These are phyloP conservation scores for Gonium pectorale DNA, from an alignment of 139 green algal genomes.

Conservation along the genomic window DNA sequence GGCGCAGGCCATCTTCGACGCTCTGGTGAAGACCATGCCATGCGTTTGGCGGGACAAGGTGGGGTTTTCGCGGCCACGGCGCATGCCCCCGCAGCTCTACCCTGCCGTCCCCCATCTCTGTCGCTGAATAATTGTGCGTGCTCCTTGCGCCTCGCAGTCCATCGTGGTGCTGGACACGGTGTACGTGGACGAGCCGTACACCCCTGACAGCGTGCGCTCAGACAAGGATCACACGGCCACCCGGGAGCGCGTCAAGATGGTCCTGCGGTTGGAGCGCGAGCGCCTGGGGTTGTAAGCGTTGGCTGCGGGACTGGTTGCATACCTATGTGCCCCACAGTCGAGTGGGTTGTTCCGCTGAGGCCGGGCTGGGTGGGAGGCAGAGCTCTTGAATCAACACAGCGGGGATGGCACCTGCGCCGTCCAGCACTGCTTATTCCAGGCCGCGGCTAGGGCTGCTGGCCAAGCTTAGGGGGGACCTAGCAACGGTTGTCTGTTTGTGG, in stretches of 20 bases:
- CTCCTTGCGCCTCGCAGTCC: background rate
- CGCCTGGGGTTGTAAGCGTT: slow-evolving; percentile 55
- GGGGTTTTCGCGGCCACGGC: background rate
- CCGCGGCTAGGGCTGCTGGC: no score
- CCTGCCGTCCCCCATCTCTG: background rate
- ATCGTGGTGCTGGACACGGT: slow-evolving; percentile 88
- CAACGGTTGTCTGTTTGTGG: no score
- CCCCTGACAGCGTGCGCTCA: background rate
- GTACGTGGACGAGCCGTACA: slow-evolving; percentile 57
- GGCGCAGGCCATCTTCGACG: slow-evolving; percentile 86
- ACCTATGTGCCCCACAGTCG: no score
- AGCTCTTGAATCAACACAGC: no score
- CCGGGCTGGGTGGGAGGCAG: no score
- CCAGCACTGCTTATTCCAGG: no score
- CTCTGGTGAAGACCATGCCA: slow-evolving; percentile 86
- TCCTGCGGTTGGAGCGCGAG: slow-evolving; percentile 59
- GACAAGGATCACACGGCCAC: slow-evolving; percentile 46
- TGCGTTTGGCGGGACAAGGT: slow-evolving; percentile 76
- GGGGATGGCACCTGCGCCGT: no score
- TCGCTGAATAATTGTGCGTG: no score
- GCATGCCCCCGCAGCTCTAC: background rate
- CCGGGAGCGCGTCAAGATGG: slow-evolving; percentile 74
- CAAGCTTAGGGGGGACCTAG: no score
- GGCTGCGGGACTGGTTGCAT: no score
- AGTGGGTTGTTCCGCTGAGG: no score